Evolutionary conservation across 257 asterid genomes (phyloP), one percentile per base, ranked within the genome.

Genomic region (Solanum paucissectum): DNA sequence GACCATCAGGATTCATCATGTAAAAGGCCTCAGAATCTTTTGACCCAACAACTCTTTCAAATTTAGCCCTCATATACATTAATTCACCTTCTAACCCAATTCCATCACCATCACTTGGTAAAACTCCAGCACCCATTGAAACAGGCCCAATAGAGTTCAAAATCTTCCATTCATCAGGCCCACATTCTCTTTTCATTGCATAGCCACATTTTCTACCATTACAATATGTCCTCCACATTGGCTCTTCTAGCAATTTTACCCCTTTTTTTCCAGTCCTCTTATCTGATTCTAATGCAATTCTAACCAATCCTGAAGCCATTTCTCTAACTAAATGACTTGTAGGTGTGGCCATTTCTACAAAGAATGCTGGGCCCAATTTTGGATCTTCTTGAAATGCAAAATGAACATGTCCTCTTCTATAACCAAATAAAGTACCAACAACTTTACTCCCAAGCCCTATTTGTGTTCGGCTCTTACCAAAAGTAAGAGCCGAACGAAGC

Each of bases 1-100:
- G 92, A 4, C 98, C 94, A 89, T 97, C 99, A 6, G 99, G 99
- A 86, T 94, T 97, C 96, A 95, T 97, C 99, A 97, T 97, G 91
- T 97, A 97, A 85, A 95, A 97, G 12, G 99, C 98, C 84, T 97
- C 99, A 2, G 99, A 97, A 88, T 97, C 99, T 89, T 94, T 97
- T 42, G 98, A 92, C 33, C 99, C 98, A 7, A 93, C 98, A 58
- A 97, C 99, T 84, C 99, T 92, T 89, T 97, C 99, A 90, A 97
- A 97, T 92, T 88, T 93, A 5, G 99, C 99, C 86, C 98, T 88
- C 98, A 97, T 97, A 11, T 97, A 97, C 99, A 96, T 97, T 62
- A 95, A 83, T 88, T 95, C 99, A 9, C 99, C 98, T 23, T 90
- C 97, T 0, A 77, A 38, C 7, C 90, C 94, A 8, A 83, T 88